Evolutionary conservation across 164 flowering plant species (phyloP).

Genomic region (Stephania yunnanensis): DNA sequence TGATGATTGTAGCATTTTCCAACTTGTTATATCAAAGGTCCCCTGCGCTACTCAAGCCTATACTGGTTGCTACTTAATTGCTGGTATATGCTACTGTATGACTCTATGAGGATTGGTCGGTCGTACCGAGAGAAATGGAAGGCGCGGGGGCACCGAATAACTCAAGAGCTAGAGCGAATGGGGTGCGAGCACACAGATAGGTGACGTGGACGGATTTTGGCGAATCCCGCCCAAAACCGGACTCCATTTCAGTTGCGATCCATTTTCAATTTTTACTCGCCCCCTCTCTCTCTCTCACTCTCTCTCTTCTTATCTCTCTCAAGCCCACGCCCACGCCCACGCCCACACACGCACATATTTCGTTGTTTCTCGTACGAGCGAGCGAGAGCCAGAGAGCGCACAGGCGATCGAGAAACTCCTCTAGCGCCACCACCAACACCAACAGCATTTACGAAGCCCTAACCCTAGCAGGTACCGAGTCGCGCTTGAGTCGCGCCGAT

Average conservation of each 20-base stretch:
- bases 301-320: not conserved
- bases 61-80: too few species aligned
- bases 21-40: too few species aligned
- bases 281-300: not conserved
- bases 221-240: slow-evolving; percentile 36
- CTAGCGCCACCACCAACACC: too few species aligned
- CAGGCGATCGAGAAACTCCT: not conserved
- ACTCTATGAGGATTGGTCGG: too few species aligned
- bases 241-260: slow-evolving; percentile 19
- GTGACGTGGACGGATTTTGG: slow-evolving; percentile 25
- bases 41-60: too few species aligned
- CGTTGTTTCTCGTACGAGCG: not conserved
- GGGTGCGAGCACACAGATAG: slow-evolving; percentile 21
- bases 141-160: not conserved
- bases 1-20: too few species aligned
- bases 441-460: not conserved
- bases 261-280: slow-evolving; percentile 10
- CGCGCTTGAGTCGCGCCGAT: not conserved
- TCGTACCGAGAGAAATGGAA: too few species aligned
- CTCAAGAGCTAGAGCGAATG: slow-evolving; percentile 6
- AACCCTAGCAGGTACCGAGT: not conserved
- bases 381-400: not conserved
- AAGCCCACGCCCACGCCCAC: too few species aligned
- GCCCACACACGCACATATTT: not conserved
- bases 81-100: too few species aligned